A percentile compares a stretch with the other conserved stretches of the same genome.
Conservation (phyloP, 169 alveolate genomes). For the Cyclospora cayetanensis region DNA sequence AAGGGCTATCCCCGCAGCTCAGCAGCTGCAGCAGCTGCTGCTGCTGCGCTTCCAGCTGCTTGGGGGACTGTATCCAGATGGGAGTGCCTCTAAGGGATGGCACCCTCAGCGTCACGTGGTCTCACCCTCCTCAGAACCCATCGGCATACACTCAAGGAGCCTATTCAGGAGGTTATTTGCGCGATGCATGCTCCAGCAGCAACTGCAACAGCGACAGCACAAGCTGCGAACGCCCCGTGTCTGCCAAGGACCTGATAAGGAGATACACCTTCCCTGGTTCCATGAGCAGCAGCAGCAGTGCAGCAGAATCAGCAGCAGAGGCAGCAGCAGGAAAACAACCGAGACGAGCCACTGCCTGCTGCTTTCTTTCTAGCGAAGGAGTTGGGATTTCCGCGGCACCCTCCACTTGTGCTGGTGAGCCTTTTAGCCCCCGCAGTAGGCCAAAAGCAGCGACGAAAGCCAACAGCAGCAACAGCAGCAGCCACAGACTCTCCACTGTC, state of each 20-base stretch:
- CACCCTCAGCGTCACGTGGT: neutral
- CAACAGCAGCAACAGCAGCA: conserved; percentile 34
- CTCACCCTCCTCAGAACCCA: neutral
- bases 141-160: neutral
- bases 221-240: neutral
- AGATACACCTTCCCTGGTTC: conserved; percentile 13
- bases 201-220: neutral
- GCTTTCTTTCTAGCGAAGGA: neutral
- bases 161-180: neutral
- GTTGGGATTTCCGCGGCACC: no score
- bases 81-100: neutral
- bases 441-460: conserved; percentile 29
- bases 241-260: neutral
- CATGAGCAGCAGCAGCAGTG: neutral
- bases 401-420: no score
- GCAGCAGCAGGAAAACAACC: neutral
- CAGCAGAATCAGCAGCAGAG: neutral
- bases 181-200: neutral
- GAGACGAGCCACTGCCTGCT: no score
- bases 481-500: neutral
- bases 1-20: neutral
- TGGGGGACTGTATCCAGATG: neutral
- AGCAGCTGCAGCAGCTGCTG: neutral
- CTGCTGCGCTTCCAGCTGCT: neutral
- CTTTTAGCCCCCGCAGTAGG: conserved; percentile 29